Conservation (phyloP, 169 alveolate species). For the Cryptosporidium sp. region DNA sequence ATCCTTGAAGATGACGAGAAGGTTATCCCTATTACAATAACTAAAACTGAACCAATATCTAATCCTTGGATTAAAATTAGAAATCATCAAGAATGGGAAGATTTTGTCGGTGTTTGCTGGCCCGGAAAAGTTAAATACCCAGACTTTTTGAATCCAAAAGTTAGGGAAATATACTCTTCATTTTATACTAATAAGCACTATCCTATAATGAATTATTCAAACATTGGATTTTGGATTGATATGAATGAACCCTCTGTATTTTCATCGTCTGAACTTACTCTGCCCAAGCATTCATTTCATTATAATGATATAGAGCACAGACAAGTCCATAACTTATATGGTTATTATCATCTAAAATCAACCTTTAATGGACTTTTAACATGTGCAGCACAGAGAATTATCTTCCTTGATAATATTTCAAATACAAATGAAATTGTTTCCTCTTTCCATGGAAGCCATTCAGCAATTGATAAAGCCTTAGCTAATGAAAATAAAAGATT, state of each 20-base stretch:
- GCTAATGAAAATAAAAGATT: slow-evolving; percentile 13
- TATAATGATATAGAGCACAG: slow-evolving; percentile 77
- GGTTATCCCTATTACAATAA: neutral
- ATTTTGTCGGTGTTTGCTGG: slow-evolving; percentile 80
- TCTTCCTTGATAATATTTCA: slow-evolving; percentile 30
- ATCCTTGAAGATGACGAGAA: neutral
- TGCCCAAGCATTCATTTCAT: slow-evolving; percentile 87
- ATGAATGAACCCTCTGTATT: slow-evolving; percentile 95
- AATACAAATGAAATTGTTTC: slow-evolving; percentile 65
- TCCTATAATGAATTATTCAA: slow-evolving; percentile 60
- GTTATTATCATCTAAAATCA: slow-evolving; percentile 78
- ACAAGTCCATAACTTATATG: slow-evolving; percentile 80
- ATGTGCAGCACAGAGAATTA: slow-evolving; percentile 76
- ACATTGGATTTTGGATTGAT: slow-evolving; percentile 88
- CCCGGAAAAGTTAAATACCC: slow-evolving; percentile 79
- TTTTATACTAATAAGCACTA: slow-evolving; percentile 31
- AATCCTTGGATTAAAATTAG: slow-evolving; percentile 45
- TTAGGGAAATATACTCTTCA: slow-evolving; percentile 62
- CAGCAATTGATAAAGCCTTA: neutral
- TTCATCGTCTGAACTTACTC: slow-evolving; percentile 86
- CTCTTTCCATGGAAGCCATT: slow-evolving; percentile 12
- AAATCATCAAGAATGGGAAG: slow-evolving; percentile 33
- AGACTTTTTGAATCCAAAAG: slow-evolving; percentile 68
- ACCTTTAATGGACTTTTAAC: slow-evolving; percentile 85
- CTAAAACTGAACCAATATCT: neutral